phyloP scores from a whole-genome alignment of 345 rosid species.

The Heritiera fomes region DNA sequence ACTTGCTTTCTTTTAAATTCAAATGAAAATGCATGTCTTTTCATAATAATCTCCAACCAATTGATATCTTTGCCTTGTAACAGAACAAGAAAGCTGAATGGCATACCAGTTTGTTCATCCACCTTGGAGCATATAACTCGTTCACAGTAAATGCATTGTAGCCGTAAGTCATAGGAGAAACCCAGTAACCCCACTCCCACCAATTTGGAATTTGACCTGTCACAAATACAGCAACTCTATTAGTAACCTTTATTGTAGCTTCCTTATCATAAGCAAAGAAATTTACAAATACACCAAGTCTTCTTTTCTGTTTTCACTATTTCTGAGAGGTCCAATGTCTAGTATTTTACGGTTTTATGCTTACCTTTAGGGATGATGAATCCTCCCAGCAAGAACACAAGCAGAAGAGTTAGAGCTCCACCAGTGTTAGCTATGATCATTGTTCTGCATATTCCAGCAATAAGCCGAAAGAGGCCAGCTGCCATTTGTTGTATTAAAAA shows the following conservation, averaged over 20 bases:
- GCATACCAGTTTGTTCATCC: constrained; percentile 69
- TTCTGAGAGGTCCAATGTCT: neutral
- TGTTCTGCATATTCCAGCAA: constrained; percentile 68
- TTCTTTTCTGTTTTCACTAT: neutral
- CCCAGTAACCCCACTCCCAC: constrained; percentile 95
- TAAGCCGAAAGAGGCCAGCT: constrained; percentile 64
- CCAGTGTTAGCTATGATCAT: constrained; percentile 85
- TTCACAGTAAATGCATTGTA: constrained; percentile 68
- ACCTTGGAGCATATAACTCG: constrained; percentile 77
- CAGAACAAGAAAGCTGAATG: neutral
- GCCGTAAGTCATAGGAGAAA: constrained; percentile 79
- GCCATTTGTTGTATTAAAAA: constrained; percentile 89
- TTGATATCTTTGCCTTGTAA: neutral
- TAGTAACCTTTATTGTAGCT: neutral
- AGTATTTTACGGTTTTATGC: neutral
- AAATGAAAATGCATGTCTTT: neutral
- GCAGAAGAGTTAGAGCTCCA: constrained; percentile 65
- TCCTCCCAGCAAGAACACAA: constrained; percentile 82
- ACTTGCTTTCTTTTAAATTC: neutral
- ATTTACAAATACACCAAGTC: neutral
- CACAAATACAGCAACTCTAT: neutral
- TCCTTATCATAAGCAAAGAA: neutral
- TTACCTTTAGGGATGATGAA: constrained; percentile 74
- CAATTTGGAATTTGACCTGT: constrained; percentile 73
- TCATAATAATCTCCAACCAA: neutral